phyloP scores from a whole-genome alignment of 2,329 filamentous ascomycete genomes.

The Talaromyces marneffei region DNA sequence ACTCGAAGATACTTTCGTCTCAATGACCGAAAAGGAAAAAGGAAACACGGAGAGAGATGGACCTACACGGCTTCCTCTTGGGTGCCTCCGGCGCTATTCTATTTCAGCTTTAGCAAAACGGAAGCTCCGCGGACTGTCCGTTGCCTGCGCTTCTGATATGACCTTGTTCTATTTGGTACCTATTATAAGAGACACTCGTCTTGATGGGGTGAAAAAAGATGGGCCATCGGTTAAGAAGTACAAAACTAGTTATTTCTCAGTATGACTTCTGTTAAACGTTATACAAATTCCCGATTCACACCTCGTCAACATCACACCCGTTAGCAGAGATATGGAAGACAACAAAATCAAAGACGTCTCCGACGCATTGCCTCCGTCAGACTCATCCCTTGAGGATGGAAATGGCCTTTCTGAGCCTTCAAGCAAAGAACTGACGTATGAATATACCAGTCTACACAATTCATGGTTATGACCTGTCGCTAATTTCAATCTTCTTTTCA shows the following conservation, averaged over 20 bases:
- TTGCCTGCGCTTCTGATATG: no score
- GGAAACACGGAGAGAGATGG: neutral
- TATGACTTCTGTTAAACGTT: neutral
- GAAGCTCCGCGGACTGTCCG: constrained; percentile 8
- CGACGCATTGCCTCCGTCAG: neutral
- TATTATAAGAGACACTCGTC: neutral
- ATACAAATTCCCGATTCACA: neutral
- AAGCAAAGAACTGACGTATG: constrained; percentile 24
- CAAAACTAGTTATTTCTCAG: neutral
- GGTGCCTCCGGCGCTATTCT: neutral
- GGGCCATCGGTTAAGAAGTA: neutral
- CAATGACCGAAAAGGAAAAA: neutral
- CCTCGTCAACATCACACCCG: no score
- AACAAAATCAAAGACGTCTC: neutral
- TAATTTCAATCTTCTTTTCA: constrained; percentile 8
- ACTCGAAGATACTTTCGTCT: neutral
- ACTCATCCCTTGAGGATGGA: neutral
- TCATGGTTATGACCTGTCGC: neutral
- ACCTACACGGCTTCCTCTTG: neutral
- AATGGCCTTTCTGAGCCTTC: neutral
- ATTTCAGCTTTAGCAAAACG: neutral
- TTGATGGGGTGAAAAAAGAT: neutral
- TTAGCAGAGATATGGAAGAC: neutral
- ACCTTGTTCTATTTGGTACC: neutral
- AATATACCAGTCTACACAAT: neutral